Evolutionary conservation across 2,329 filamentous ascomycete genomes (phyloP), one percentile per base, ranked within the genome.

Genomic region (Alternaria ethzedia): DNA sequence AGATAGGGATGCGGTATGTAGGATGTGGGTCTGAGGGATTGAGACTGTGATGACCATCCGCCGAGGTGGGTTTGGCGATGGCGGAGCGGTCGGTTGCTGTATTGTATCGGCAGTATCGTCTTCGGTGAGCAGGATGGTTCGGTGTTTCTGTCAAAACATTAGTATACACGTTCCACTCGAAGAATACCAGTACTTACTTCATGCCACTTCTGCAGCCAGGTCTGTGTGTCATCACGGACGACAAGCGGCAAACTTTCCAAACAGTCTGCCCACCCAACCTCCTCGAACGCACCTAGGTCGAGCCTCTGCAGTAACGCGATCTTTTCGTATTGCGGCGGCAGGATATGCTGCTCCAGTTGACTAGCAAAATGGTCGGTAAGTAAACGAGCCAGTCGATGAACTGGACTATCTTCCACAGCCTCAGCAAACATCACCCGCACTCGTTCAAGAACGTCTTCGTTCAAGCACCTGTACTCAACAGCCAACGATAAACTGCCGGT

Each of bases 41-140:
- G 97, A 93, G 13, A 99, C 94, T 0, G 94, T 92, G 57, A 99
- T 96, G 28, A 91, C 84, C 70, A 99, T 94, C 12, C 89, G 89
- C 20, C 86, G 86, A 65, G 79, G 84, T 20, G 86, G 82, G 21
- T 77, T 79, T 74, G 44, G 72, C 4, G 73, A 78, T 30, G 59
- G 66, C 47, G 73, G 72, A 4, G 75, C 73, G 64, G 43, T 65
- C n/a, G 63, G 36, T 4, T 68, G 26, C 30, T 52, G 21, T 13
- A 46, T 21, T 5, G 75, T 1, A 10, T 57, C 51, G 2, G 62
- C 23, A 36, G 54, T 46, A 3, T 52, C 12, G 3, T 51, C 50
- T 25, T 66, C 64, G 3, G 66, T 50, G 77, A 79, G 2, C 13
- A 68, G 17, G 47, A 74, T 70, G 45, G 61, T 60, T 59, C 58